phyloP scores from a whole-genome alignment of 192 early-diverging fungal genomes.

The Rhizophagus clarus region DNA sequence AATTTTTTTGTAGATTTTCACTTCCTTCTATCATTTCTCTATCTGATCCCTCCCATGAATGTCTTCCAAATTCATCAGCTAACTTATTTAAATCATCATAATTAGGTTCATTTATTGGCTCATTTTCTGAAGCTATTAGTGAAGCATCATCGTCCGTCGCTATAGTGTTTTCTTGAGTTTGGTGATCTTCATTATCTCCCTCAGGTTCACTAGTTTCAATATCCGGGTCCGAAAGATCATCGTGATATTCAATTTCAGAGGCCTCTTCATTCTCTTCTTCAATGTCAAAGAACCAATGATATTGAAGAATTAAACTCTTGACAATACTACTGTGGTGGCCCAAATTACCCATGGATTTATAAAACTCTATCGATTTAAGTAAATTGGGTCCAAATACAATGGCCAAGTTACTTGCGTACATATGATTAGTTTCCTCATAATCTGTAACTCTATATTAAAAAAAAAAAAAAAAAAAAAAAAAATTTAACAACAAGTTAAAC shows the following conservation, averaged over 20 bases:
- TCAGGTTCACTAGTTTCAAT: conserved; percentile 14
- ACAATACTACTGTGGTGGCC: conserved; percentile 74
- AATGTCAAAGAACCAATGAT: conserved; percentile 76
- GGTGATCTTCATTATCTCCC: background rate
- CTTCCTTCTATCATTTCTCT: background rate
- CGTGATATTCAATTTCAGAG: background rate
- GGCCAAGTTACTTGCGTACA: conserved; percentile 87
- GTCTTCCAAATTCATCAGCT: background rate
- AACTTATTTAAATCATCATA: background rate
- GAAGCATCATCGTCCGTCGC: conserved; percentile 1
- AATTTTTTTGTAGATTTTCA: conserved; percentile 1
- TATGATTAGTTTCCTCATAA: conserved; percentile 79
- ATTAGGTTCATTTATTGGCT: background rate
- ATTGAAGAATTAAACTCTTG: conserved; percentile 73
- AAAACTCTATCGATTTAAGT: conserved; percentile 65
- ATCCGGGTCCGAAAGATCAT: background rate
- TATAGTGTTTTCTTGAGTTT: background rate
- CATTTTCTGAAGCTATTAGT: background rate
- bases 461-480: background rate
- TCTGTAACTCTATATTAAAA: conserved; percentile 60
- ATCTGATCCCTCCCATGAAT: background rate
- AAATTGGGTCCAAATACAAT: conserved; percentile 97
- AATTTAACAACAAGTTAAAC: background rate
- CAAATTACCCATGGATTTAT: conserved; percentile 70
- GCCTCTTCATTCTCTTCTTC: conserved; percentile 54